These are phyloP conservation scores for Verticillium longisporum DNA, from an alignment of 2,329 filamentous ascomycete genomes.

Conservation along the genomic window DNA sequence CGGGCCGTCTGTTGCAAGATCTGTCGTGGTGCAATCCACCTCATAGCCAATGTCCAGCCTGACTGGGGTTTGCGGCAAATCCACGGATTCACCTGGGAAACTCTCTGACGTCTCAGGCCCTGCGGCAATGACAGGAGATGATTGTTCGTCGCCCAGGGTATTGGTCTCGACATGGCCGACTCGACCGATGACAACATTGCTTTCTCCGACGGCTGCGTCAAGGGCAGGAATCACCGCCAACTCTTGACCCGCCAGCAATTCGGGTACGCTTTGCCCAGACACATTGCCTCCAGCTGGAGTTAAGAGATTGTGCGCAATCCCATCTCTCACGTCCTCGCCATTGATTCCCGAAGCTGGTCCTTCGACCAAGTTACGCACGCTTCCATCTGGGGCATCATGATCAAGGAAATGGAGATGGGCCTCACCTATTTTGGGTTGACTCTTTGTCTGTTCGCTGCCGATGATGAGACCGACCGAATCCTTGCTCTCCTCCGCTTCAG, in stretches of 20 bases:
- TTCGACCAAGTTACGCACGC: constrained; percentile 5
- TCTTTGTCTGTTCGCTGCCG: constrained; percentile 1
- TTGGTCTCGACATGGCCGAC: too few species aligned
- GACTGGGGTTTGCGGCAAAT: too few species aligned
- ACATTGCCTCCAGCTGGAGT: neutral
- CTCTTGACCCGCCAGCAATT: neutral
- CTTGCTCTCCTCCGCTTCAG: constrained; percentile 12
- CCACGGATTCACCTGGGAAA: too few species aligned
- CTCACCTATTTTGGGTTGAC: constrained; percentile 20
- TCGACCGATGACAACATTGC: too few species aligned
- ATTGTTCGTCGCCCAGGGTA: too few species aligned
- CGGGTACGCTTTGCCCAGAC: neutral
- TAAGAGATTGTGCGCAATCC: neutral
- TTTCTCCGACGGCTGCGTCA: too few species aligned
- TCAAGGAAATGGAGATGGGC: constrained; percentile 19
- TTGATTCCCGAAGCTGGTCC: constrained; percentile 1
- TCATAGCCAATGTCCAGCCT: too few species aligned
- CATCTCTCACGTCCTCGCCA: neutral
- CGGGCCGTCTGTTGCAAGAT: too few species aligned
- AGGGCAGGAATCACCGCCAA: too few species aligned
- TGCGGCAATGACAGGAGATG: too few species aligned
- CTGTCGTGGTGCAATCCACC: too few species aligned
- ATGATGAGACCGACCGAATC: constrained; percentile 11
- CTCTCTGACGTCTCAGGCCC: too few species aligned
- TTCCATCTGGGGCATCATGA: constrained; percentile 15